Evolutionary conservation across 805 yeast species (phyloP), one percentile per base, ranked within the genome.

Genomic region (Kockiozyma suomiensis): DNA sequence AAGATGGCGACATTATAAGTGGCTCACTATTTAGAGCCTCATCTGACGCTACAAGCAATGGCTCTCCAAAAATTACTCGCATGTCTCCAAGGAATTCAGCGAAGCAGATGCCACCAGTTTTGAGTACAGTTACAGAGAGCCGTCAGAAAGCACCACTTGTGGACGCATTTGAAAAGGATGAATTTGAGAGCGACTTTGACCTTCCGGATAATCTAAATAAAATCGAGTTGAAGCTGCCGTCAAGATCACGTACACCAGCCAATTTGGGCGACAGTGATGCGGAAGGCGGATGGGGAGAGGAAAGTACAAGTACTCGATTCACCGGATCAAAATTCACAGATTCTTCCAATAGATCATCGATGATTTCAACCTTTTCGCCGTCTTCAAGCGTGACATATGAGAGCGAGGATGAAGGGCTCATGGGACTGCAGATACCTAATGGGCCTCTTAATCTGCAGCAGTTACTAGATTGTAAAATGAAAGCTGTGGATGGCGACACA

Each of bases 371-470:
- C 32, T 62, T 62, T 28, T 62, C 66, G 17, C 58, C 66, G 3
- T 50, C 65, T 26, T 62, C 66, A 3, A 61, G 63, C 19, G 54
- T 60, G 33, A 62, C 66, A 13, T 61, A 58, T 48, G 66, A 62
- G 23, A 60, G 65, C 45, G 65, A 56, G 23, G 64, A 61, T 28
- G 66, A 62, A 13, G 65, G 66, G 4, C 33, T 62, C 32, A 17
- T 46, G 10, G 66, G 62, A 19, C 33, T 62, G 35, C 58, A 60
- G 46, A 50, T 62, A 5, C 66, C 66, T 4, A 54, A 54, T 12
- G 66, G 66, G 1, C 61, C 64, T 21, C 54, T 62, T 3, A 51
- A 62, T 33, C 54, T 60, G 19, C 60, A 56, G 47, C 45, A 49
- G 42, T 41, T 61, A 30, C 59, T 62, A 28, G 65, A 62, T 23